Evolutionary conservation across 306 rosid species (phyloP), one percentile per base, ranked within the genome.

Genomic region (Cucurbita moschata): DNA sequence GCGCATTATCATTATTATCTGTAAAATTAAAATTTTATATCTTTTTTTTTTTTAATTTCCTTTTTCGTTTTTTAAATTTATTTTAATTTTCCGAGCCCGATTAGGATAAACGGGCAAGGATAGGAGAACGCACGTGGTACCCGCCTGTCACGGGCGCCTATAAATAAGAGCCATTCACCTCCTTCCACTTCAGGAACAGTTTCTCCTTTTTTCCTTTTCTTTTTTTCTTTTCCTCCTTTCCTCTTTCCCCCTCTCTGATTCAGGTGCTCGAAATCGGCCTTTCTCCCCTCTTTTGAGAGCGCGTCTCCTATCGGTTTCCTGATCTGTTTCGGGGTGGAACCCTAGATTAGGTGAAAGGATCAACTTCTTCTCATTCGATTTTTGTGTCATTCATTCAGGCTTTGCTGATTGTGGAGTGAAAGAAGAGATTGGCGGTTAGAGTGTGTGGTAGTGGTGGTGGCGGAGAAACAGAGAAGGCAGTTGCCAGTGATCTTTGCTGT

Each of bases 401-500:
- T 55, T 63, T 72, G 56, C 42, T 8, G 47, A 21, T 35, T 39
- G 49, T 53, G 35, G 38, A 23, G 57, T 35, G 35, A 10, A 6
- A 13, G 37, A 8, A 21, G 59, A 6, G 26, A 18, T 30, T 30
- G 30, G 66, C 38, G 66, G 51, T 30, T 30, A 13, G 58, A 13
- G 80, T 16, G 75, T 18, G 72, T 71, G 78, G 64, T 59, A 4
- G 50, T 44, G 56, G 42, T 65, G 80, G 39, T 37, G 58, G 66
- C 72, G 46, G 63, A 69, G 79, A 74, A 70, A 53, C 59, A 67
- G 69, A 30, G 61, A 57, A 39, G 73, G 76, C 46, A 55, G 39
- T 23, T 18, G 72, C 62, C 65, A 70, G 78, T 65, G 87, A 69
- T 77, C 63, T 38, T 63, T 77, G 88, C 93, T 90, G 93, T 82